These are phyloP conservation scores for Tremella mesenterica DNA, from an alignment of 768 basidiomycete genomes.

Conservation along the genomic window DNA sequence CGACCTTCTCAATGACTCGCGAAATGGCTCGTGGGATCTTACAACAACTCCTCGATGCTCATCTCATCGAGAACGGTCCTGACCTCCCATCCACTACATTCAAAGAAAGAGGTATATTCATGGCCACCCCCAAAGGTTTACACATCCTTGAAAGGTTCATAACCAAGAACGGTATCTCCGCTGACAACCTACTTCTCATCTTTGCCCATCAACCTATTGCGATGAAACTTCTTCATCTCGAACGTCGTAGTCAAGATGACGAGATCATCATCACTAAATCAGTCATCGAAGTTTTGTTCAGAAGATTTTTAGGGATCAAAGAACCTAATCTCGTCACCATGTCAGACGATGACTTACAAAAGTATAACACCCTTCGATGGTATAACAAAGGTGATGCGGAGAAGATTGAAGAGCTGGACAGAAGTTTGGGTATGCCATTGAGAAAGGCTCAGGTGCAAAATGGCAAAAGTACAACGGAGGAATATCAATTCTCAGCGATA, in stretches of 20 bases:
- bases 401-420: slow-evolving; percentile 30
- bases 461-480: slow-evolving; percentile 43
- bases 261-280: slow-evolving; percentile 93
- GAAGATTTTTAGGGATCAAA: slow-evolving; percentile 76
- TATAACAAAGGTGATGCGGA: slow-evolving; percentile 17
- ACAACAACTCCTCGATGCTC: slow-evolving; percentile 99
- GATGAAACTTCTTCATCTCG: slow-evolving; percentile 94
- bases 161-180: slow-evolving; percentile 95
- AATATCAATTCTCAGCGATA: slow-evolving; percentile 70
- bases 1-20: slow-evolving; percentile 98
- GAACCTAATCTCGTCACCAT: slow-evolving; percentile 59
- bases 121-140: slow-evolving; percentile 92
- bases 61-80: slow-evolving; percentile 90
- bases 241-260: slow-evolving; percentile 82
- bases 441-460: slow-evolving; percentile 46
- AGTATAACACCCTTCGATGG: slow-evolving; percentile 48
- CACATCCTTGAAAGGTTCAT: slow-evolving; percentile 99
- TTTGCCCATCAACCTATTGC: slow-evolving; percentile 90
- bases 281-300: slow-evolving; percentile 88
- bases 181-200: slow-evolving; percentile 80
- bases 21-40: slow-evolving; percentile 99
- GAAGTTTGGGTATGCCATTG: slow-evolving; percentile 35
- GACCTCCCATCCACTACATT: slow-evolving; percentile 81
- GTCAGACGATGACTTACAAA: slow-evolving; percentile 64
- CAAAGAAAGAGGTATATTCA: slow-evolving; percentile 95